Conservation (phyloP, 306 rosid species). For the Boehmeria nivea region DNA sequence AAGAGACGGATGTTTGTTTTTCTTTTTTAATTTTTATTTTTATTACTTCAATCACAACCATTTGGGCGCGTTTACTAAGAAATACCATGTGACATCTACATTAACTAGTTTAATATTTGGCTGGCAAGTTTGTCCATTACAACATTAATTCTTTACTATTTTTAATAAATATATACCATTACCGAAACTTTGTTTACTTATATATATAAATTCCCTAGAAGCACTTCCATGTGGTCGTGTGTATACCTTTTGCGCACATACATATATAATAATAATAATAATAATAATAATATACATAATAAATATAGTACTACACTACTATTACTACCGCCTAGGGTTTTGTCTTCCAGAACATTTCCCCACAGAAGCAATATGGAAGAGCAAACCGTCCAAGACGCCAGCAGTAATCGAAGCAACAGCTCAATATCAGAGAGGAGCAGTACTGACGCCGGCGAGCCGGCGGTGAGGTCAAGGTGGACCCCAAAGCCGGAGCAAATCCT, state of each 20-base stretch:
- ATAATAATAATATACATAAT: not conserved
- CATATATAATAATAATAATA: not conserved
- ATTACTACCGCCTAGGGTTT: not conserved
- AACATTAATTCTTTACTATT: too few species aligned
- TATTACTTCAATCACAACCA: conserved; percentile 15
- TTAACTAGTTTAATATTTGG: conserved; percentile 37
- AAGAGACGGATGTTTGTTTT: conserved; percentile 66
- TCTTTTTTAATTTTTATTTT: conserved; percentile 23
- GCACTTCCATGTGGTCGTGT: too few species aligned
- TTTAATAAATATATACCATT: too few species aligned
- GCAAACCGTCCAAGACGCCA: conserved; percentile 32
- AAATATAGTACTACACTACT: not conserved
- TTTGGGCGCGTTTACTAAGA: conserved; percentile 41
- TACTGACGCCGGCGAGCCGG: conserved; percentile 42
- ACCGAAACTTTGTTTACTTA: not conserved
- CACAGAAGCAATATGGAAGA: conserved; percentile 42
- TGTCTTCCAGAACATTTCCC: too few species aligned
- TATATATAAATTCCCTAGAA: not conserved
- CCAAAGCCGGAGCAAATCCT: conserved; percentile 91
- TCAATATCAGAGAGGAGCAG: conserved; percentile 34
- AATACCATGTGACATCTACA: conserved; percentile 50
- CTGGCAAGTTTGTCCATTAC: conserved; percentile 17
- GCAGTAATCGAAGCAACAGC: conserved; percentile 34
- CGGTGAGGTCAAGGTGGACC: conserved; percentile 89
- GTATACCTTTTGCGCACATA: not conserved